Base-by-base conservation (phyloP, 495 filamentous ascomycete species). In the Chaetomium cochliodes region DNA sequence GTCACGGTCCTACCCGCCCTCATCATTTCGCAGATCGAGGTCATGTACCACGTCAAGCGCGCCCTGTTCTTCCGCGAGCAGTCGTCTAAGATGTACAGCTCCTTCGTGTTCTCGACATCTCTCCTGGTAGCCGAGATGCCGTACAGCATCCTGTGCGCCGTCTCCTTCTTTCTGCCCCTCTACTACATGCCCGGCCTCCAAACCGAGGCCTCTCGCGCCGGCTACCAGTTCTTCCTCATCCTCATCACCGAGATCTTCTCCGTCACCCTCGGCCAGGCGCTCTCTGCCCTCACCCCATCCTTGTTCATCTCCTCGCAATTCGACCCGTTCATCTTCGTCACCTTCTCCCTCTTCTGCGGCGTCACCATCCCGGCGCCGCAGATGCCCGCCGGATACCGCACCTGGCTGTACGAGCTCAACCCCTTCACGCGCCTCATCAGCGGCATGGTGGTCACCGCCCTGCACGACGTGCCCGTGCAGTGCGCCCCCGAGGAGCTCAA, bases 381-480 rank as follows among this genome's bases (percentile, higher is more conserved):
- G 69, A 90, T 96, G 72, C 90, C 90, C 6, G 73, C 70, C 4
- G 93, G 92, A 77, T 96, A 91, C 88, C 82, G 87, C 15, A 79
- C 80, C 0, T 93, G 91, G 91, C 79, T 96, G 22, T 92, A 93
- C 75, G 77, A 92, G 65, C 84, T 96, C 3, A 88, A 92, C 67
- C 92, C 92, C 0, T 94, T 96, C 74, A 93, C 89, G 2, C 86
- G 91, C 5, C 82, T 96, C 9, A 89, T 97, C 69, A 80, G 85
- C 51, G 92, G 91, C 11, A 90, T 92, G 74, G 83, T 92, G 5
- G 85, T 87, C 1, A 92, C 89, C 3, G 90, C 90, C 60, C 80
- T 93, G 7, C 88, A 90, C 69, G 81, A 79, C 0, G 74, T 84
- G n/a, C 72, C 79, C 0, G 90, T 93, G 0, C 67, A 74, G 12